These are phyloP conservation scores for Patellaria atrata DNA, from an alignment of 495 filamentous ascomycete species.

Conservation along the genomic window DNA sequence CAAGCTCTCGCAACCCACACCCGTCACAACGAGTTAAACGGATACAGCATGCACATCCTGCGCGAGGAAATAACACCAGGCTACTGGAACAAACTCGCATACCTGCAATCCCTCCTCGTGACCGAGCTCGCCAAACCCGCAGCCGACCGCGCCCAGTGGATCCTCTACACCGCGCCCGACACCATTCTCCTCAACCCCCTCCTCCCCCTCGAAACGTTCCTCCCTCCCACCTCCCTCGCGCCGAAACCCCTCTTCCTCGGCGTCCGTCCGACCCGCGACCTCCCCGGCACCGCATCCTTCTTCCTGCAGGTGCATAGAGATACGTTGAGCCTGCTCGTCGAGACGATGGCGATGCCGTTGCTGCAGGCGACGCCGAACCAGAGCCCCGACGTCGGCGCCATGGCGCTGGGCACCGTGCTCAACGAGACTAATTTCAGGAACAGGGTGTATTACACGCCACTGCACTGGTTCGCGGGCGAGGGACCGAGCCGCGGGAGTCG, in stretches of 20 bases:
- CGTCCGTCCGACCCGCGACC: constrained; percentile 9
- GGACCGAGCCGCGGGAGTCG: no score
- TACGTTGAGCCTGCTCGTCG: no score
- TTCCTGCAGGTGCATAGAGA: constrained; percentile 30
- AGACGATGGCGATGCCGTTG: no score
- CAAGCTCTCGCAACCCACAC: constrained; percentile 29
- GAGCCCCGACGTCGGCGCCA: no score
- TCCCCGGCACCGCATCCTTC: constrained; percentile 26
- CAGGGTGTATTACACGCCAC: no score
- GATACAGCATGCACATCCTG: constrained; percentile 30
- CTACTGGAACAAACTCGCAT: constrained; percentile 32
- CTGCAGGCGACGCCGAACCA: no score
- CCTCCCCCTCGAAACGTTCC: constrained; percentile 32
- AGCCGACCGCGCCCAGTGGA: constrained; percentile 29
- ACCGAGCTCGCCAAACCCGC: constrained; percentile 30
- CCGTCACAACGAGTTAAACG: constrained; percentile 27
- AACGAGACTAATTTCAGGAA: no score
- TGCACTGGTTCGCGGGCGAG: no score
- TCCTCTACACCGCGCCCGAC: constrained; percentile 34
- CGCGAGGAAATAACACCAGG: constrained; percentile 25
- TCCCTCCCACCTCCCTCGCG: constrained; percentile 29
- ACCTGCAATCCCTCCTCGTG: constrained; percentile 29
- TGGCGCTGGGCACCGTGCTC: no score
- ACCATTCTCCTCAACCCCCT: constrained; percentile 30
- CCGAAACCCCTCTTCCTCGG: constrained; percentile 32